Percentiles rank a stretch among this genome's conserved stretches.
Conservation (phyloP, 805 yeast genomes). For the Metschnikowia rubicola region DNA sequence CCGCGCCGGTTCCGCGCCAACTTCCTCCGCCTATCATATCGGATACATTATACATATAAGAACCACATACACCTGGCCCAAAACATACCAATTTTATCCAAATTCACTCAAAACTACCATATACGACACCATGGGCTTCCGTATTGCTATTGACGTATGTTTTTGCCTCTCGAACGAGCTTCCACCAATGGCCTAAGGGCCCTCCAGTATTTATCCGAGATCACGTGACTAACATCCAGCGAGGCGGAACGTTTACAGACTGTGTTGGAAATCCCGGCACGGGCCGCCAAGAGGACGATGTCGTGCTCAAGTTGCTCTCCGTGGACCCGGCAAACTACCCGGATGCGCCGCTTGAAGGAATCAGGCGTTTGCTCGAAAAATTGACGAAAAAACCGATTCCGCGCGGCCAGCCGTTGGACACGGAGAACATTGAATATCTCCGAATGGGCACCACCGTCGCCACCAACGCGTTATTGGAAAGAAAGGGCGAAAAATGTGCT, state of each 20-base stretch:
- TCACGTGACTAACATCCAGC: slow-evolving; percentile 11
- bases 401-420: slow-evolving; percentile 18
- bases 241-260: slow-evolving; percentile 21
- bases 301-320: slow-evolving; percentile 17
- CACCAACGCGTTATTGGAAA: slow-evolving; percentile 87
- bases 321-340: slow-evolving; percentile 20
- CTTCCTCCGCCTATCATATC: slow-evolving; percentile 3
- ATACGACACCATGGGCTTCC: slow-evolving; percentile 12
- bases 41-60: background rate
- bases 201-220: background rate
- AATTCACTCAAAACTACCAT: background rate
- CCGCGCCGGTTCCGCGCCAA: background rate
- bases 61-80: background rate
- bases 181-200: background rate
- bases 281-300: slow-evolving; percentile 18
- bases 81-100: background rate
- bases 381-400: slow-evolving; percentile 13
- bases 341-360: slow-evolving; percentile 20
- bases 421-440: slow-evolving; percentile 17
- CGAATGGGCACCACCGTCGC: slow-evolving; percentile 49
- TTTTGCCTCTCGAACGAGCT: too few relatives aligned
- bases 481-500: slow-evolving; percentile 89
- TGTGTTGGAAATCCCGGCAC: slow-evolving; percentile 21
- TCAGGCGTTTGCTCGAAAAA: slow-evolving; percentile 16
- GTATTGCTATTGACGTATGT: slow-evolving; percentile 21